Evolutionary conservation across 805 yeast species (phyloP), one percentile per base, ranked within the genome.

Genomic region (Saccharomycopsis sp.): DNA sequence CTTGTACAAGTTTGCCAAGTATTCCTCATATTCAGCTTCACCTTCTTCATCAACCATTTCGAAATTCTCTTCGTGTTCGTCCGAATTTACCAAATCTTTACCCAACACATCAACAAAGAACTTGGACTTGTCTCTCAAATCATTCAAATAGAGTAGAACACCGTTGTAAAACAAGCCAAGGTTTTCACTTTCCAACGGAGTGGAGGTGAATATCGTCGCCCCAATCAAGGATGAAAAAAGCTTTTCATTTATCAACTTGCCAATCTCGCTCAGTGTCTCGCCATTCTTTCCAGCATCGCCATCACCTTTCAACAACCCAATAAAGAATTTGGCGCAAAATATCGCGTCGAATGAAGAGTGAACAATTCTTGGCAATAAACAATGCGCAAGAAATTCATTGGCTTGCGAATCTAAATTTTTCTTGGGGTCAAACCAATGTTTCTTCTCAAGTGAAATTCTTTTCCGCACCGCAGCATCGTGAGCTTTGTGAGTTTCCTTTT

Each of bases 301-400:
- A 0, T 57, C 46, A 0, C 60, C 54, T n/a, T n/a, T n/a, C 41
- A 77, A 74, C 15, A 77, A 51, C 33, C 65, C 60, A 42, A 74
- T 68, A 6, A 86, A 48, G 52, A 87, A 84, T 41, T 67, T 65
- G 0, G 82, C 74, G 26, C 77, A 59, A 54, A 63, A 88, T 0
- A 81, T 64, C 0, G 96, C 94, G 61, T 87, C 96, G 48, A 79
- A 72, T 0, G 94, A 76, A 0, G 96, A 83, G 48, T 80, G 86
- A 2, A 80, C 57, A 3, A 78, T 69, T 49, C 96, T 66, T 8
- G 95, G 96, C 9, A 87, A 58, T 5, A 85, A 51, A 57, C 95
- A 85, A 39, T 59, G 56, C 46, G 79, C 78, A 26, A 85, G 53
- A 36, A 85, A 72, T 1, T 53, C 37, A 21, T 48, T 48, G 9